Evolutionary conservation across 768 basidiomycete species (phyloP).

Genomic region (Tephrocybe sp.): DNA sequence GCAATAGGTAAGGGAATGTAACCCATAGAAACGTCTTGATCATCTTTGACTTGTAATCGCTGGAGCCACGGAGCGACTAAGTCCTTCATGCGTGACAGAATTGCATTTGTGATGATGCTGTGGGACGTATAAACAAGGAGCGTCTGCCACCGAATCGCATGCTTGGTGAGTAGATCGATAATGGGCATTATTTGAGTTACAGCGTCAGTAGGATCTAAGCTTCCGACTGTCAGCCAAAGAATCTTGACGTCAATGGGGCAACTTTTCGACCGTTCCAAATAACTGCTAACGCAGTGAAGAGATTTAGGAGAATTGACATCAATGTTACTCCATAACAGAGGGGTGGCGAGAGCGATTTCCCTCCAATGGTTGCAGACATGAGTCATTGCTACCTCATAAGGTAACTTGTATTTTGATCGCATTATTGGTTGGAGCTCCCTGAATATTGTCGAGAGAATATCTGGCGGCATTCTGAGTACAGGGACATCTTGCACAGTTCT

Average conservation of each 20-base stretch:
- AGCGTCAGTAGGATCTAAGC: neutral
- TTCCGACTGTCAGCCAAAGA: conserved; percentile 25
- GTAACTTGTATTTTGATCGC: conserved; percentile 21
- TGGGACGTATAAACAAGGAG: conserved; percentile 24
- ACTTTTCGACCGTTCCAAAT: conserved; percentile 27
- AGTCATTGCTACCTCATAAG: conserved; percentile 34
- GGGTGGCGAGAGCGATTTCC: conserved; percentile 29
- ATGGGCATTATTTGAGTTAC: conserved; percentile 12
- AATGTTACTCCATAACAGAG: conserved; percentile 38
- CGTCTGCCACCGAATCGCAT: conserved; percentile 23
- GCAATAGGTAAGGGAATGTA: neutral
- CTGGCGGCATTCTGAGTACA: conserved; percentile 24
- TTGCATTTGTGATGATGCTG: conserved; percentile 20
- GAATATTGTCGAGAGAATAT: conserved; percentile 29
- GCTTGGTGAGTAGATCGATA: conserved; percentile 17
- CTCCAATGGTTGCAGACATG: conserved; percentile 45
- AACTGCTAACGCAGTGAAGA: conserved; percentile 19
- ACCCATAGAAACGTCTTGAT: neutral
- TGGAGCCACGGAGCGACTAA: conserved; percentile 23
- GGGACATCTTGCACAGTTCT: neutral
- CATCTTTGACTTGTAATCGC: conserved; percentile 17
- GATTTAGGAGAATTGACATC: conserved; percentile 26
- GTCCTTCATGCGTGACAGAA: conserved; percentile 20
- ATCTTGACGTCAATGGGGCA: conserved; percentile 28
- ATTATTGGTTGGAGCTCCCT: conserved; percentile 18